Base-by-base conservation (phyloP, 2,329 filamentous ascomycete genomes). In the Fusarium robinianum region DNA sequence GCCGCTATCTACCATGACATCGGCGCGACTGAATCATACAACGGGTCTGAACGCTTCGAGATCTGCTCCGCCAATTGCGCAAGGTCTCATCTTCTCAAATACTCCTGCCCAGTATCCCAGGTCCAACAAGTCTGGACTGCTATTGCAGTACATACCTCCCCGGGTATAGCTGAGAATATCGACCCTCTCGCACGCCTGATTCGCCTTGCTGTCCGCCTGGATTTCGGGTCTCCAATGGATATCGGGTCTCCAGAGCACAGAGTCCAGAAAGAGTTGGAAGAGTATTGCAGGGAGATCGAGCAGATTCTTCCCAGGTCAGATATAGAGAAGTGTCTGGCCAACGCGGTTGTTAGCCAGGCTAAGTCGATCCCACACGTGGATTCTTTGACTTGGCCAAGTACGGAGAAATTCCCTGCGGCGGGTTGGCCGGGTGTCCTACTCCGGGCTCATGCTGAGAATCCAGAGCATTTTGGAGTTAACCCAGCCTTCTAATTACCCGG, bases 1-100 rank as follows among this genome's bases (percentile, higher is more conserved):
- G 65, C 66, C 1, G 61, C 64, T 29, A 56, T 68, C 12, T 64
- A 63, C 30, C 68, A 71, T 42, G 68, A 70, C 51, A 52, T 70
- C 8, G 67, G 68, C 24, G 49, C 61, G 3, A 57, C 64, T n/a
- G 49, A 57, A 10, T 41, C 43, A 3, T 60, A 63, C 44, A 65
- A 68, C 41, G 51, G 56, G 8, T 46, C 52, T 1, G 60, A 69
- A 32, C 65, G 67, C 7, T 70, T 71, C 51, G 68, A 71, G 41
- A 54, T 71, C 15, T 59, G 60, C 22, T 61, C 58, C n/a, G 63
- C 63, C 26, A 63, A 65, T 29, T 56, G 50, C 2, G 68, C 67
- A 4, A 63, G 61, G 14, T 14, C 35, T 2, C 51, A 67, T 24
- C 60, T 69, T 8, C 41, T 58, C 8, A 14, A 40, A 3, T 57